Evolutionary conservation across 179 eudicot species (phyloP).

Genomic region (Nepenthes alata): DNA sequence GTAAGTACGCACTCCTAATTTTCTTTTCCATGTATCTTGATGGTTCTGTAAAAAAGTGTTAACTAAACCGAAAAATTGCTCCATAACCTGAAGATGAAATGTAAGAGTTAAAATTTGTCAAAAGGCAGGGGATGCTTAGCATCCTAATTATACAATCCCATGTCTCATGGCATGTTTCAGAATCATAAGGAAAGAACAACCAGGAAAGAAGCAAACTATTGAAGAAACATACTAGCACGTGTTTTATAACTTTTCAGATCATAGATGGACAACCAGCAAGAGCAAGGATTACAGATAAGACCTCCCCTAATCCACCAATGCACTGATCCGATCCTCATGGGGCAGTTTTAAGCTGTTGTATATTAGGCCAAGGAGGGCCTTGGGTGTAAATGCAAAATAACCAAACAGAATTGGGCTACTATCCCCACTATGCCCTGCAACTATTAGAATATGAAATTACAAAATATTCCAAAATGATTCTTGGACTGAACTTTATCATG

Average conservation of each 20-base stretch:
- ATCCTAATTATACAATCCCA: not conserved
- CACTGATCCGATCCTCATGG: too few species aligned
- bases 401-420: too few species aligned
- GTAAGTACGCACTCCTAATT: constrained; percentile 79
- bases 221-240: not conserved
- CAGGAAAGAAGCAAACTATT: not conserved
- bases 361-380: too few species aligned
- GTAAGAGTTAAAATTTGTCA: not conserved
- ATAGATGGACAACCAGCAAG: not conserved
- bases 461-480: too few species aligned
- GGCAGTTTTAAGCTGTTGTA: too few species aligned
- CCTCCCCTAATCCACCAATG: too few species aligned
- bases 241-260: not conserved
- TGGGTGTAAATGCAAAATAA: too few species aligned
- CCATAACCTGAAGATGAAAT: constrained; percentile 70
- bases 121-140: too few species aligned
- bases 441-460: too few species aligned
- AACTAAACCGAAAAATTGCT: constrained; percentile 93
- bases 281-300: not conserved
- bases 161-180: not conserved
- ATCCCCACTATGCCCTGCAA: too few species aligned
- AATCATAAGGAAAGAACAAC: not conserved
- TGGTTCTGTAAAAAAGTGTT: constrained; percentile 87
- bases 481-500: too few species aligned
- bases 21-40: constrained; percentile 83